Evolutionary conservation across 2,329 filamentous ascomycete species (phyloP).

Genomic region (Microcera coccophila): DNA sequence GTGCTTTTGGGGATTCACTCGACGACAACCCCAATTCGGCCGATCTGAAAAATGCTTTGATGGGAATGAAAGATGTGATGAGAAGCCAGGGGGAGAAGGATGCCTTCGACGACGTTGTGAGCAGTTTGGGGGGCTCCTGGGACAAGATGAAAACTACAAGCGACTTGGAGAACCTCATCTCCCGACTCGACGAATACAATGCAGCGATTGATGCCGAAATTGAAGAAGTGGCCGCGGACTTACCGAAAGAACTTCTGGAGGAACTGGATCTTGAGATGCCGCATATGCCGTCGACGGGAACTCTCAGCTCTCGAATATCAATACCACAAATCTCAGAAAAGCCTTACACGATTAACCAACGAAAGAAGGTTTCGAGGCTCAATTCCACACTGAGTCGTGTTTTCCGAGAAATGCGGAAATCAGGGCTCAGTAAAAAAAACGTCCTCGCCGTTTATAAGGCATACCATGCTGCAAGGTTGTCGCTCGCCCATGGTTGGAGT

Average conservation of each 20-base stretch:
- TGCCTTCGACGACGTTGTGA: constrained; percentile 35
- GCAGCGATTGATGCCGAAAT: constrained; percentile 35
- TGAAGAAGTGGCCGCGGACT: constrained; percentile 27
- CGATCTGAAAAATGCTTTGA: constrained; percentile 34
- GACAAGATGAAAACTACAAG: constrained; percentile 29
- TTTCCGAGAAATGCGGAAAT: constrained; percentile 26
- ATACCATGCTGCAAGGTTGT: constrained; percentile 45
- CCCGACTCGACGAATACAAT: constrained; percentile 33
- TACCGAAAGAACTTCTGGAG: constrained; percentile 33
- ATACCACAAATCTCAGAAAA: constrained; percentile 36
- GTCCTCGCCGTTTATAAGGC: constrained; percentile 45
- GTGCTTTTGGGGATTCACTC: constrained; percentile 40
- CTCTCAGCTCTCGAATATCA: constrained; percentile 18
- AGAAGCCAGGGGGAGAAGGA: constrained; percentile 32
- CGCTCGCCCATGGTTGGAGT: constrained; percentile 44
- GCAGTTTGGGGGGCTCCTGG: constrained; percentile 31
- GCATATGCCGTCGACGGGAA: constrained; percentile 24
- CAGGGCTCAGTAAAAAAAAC: constrained; percentile 31
- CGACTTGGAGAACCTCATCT: constrained; percentile 35
- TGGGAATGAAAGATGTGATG: constrained; percentile 38
- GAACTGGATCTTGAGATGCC: constrained; percentile 30
- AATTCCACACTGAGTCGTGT: constrained; percentile 31
- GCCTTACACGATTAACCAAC: constrained; percentile 36
- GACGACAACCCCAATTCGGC: constrained; percentile 34
- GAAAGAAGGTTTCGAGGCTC: constrained; percentile 36